Conservation (phyloP, 1,139 yeast species). For the Diutina sp. region DNA sequence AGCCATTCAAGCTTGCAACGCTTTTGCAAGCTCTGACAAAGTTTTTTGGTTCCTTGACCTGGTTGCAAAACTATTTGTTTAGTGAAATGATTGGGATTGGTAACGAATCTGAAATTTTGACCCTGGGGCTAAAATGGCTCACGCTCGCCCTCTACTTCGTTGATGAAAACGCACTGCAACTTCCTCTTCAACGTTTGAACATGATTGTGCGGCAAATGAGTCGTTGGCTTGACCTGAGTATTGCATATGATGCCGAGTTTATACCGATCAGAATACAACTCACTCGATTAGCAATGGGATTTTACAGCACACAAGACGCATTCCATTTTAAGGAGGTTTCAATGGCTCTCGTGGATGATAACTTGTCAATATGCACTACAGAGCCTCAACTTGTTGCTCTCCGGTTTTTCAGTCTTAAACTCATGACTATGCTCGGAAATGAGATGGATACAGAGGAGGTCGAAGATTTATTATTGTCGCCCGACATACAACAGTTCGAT, state of each 20-base stretch:
- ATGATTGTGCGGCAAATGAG: constrained; percentile 43
- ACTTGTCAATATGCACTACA: constrained; percentile 31
- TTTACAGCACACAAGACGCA: constrained; percentile 8
- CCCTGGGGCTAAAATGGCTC: constrained; percentile 32
- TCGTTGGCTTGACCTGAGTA: constrained; percentile 48
- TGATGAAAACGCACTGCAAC: constrained; percentile 19
- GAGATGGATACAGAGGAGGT: constrained; percentile 20
- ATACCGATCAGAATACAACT: constrained; percentile 37
- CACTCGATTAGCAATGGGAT: constrained; percentile 30
- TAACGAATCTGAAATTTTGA: constrained; percentile 21
- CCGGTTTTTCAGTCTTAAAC: constrained; percentile 33
- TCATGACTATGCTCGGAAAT: constrained; percentile 20
- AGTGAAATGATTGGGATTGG: constrained; percentile 52
- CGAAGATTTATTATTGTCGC: constrained; percentile 21
- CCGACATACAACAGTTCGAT: constrained; percentile 11
- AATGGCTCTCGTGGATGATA: constrained; percentile 33
- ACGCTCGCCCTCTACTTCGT: constrained; percentile 39
- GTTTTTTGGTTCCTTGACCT: constrained; percentile 27
- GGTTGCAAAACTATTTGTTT: constrained; percentile 47
- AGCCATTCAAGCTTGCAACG: constrained; percentile 24
- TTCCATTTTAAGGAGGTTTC: constrained; percentile 21
- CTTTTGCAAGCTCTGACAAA: constrained; percentile 19
- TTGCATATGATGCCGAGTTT: constrained; percentile 47
- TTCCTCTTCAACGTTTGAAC: constrained; percentile 47
- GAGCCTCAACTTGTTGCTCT: constrained; percentile 27